Base-by-base conservation (phyloP, 139 green algal species). In the Auxenochlorella pyrenoidosa region DNA sequence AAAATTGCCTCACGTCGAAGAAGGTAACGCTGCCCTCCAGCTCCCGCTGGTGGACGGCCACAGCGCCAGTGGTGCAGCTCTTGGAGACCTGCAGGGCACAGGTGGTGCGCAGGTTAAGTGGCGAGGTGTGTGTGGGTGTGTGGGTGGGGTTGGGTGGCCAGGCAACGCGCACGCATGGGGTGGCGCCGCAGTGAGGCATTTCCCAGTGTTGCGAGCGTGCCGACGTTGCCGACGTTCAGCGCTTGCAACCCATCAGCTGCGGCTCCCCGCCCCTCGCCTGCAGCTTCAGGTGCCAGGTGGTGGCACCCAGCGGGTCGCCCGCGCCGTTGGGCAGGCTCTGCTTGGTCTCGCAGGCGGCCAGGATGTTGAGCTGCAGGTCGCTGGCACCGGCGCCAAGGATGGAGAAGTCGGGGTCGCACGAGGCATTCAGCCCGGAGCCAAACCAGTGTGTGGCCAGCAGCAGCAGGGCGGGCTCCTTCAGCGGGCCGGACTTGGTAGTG, bases 221-320 rank as follows among this genome's bases (percentile, higher is more conserved):
- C n/a, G n/a, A n/a, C n/a, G n/a, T n/a, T n/a, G n/a, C n/a, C n/a
- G n/a, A n/a, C n/a, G n/a, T n/a, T n/a, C n/a, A n/a, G n/a, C n/a
- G n/a, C n/a, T n/a, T n/a, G n/a, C n/a, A n/a, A n/a, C n/a, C n/a
- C n/a, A n/a, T n/a, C n/a, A n/a, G n/a, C n/a, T n/a, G n/a, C n/a
- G n/a, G n/a, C n/a, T n/a, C n/a, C 16, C 26, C 26, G 68, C 6
- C 22, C n/a, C 72, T 18, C 2, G 72, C 38, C 38, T 32, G 40
- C 63, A 71, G 40, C 75, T 80, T 80, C 8, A 80, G 40, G 75
- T 80, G 75, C 75, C 75, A 80, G 41, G 75, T 80, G 75, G 75
- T 80, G 75, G 75, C 75, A 2, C 75, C 75, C 75, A 80, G 22
- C 22, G 75, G 28, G 21, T 59, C 75, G 40, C 75, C 75, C 36